Conservation (phyloP, 2,329 filamentous ascomycete genomes). For the Plenodomus biglobosus region DNA sequence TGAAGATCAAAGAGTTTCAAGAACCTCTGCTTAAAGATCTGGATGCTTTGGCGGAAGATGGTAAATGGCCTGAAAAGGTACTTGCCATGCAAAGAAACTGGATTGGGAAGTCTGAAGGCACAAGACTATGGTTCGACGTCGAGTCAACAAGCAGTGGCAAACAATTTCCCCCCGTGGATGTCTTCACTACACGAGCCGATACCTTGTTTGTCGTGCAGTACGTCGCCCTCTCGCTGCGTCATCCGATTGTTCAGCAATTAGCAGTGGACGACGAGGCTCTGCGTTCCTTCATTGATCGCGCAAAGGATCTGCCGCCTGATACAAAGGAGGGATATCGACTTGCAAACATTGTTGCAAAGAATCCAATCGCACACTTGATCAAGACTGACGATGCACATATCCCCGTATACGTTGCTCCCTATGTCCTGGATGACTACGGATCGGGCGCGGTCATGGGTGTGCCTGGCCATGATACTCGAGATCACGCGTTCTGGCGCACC, state of each 20-base stretch:
- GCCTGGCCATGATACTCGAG: conserved; percentile 77
- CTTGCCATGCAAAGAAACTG: conserved; percentile 83
- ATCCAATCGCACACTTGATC: conserved; percentile 56
- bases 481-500: conserved; percentile 76
- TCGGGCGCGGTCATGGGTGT: conserved; percentile 92
- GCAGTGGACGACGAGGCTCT: conserved; percentile 64
- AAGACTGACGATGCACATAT: conserved; percentile 56
- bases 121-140: conserved; percentile 70
- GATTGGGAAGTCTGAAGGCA: conserved; percentile 78
- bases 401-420: conserved; percentile 79
- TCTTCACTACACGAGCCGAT: conserved; percentile 84
- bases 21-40: conserved; percentile 72
- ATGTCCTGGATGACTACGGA: conserved; percentile 82
- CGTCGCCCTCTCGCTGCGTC: conserved; percentile 72
- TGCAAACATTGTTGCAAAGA: conserved; percentile 43
- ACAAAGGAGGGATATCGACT: conserved; percentile 68
- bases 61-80: conserved; percentile 80
- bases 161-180: conserved; percentile 59
- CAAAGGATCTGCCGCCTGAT: conserved; percentile 56
- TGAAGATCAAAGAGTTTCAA: conserved; percentile 78
- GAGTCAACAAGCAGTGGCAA: conserved; percentile 42
- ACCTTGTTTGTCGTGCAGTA: conserved; percentile 88
- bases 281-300: conserved; percentile 65
- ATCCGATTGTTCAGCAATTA: conserved; percentile 66
- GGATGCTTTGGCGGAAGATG: conserved; percentile 62